A percentile compares a stretch with the other conserved stretches of the same genome.
These are phyloP conservation scores for Posidonia australis DNA, from an alignment of 106 monocot species.

Conservation along the genomic window DNA sequence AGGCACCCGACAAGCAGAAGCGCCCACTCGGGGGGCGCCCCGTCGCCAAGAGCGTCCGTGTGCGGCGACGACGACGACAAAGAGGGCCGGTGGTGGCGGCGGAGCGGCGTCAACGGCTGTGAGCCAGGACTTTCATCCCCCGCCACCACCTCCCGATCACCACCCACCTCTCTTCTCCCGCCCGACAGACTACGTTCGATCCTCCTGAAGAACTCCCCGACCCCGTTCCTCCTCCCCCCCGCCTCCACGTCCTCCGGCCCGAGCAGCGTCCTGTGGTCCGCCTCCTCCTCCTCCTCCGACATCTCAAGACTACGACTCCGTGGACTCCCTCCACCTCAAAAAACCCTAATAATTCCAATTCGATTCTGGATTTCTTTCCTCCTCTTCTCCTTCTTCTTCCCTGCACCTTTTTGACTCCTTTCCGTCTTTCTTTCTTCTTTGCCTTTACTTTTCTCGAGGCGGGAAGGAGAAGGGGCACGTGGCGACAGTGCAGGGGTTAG, in stretches of 20 bases:
- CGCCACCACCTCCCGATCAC: not conserved
- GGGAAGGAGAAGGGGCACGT: not conserved
- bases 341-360: not conserved
- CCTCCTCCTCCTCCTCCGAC: not conserved
- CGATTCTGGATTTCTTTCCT: not conserved
- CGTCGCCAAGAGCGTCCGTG: conserved; percentile 57
- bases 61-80: not conserved
- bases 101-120: not conserved
- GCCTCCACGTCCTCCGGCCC: not conserved
- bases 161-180: not conserved
- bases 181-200: not conserved
- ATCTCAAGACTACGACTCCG: not conserved
- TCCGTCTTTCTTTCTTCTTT: not conserved
- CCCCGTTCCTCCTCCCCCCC: not conserved
- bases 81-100: not conserved
- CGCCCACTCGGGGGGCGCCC: conserved; percentile 98
- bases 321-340: not conserved
- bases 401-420: not conserved
- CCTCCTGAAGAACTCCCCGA: not conserved
- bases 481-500: too few species aligned
- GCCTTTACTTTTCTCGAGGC: not conserved
- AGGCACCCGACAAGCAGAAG: conserved; percentile 92
- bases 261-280: not conserved
- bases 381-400: not conserved
- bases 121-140: not conserved